phyloP scores from a whole-genome alignment of 139 green algal genomes.

The Auxenochlorella pyrenoidosa region DNA sequence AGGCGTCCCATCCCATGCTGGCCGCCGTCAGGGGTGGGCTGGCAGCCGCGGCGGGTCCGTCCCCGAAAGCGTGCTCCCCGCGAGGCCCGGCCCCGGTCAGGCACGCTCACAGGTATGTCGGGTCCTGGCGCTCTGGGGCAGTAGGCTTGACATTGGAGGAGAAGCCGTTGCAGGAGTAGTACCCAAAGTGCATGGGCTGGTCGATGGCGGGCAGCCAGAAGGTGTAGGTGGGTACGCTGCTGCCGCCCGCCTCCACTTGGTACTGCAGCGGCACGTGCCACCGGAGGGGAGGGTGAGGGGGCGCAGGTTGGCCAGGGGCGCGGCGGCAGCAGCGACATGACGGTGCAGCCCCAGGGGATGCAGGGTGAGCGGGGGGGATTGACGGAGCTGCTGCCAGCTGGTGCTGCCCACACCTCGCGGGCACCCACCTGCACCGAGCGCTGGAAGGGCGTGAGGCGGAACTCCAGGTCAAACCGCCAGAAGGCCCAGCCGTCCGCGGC shows the following conservation, averaged over 20 bases:
- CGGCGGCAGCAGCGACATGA: neutral
- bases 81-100: too few relatives aligned
- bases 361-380: too few relatives aligned
- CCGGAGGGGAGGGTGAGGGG: too few relatives aligned
- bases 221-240: conserved; percentile 20
- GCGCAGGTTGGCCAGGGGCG: too few relatives aligned
- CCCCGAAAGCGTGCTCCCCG: too few relatives aligned
- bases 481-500: conserved; percentile 30
- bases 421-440: neutral
- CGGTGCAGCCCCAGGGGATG: neutral
- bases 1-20: too few relatives aligned
- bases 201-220: conserved; percentile 52
- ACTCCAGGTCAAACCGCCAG: conserved; percentile 61
- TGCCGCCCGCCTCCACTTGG: neutral
- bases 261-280: neutral
- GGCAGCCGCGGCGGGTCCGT: too few relatives aligned
- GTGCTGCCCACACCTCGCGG: neutral
- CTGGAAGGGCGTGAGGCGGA: conserved; percentile 32
- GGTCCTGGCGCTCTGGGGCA: conserved; percentile 21
- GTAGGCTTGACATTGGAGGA: neutral
- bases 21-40: too few relatives aligned
- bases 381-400: neutral
- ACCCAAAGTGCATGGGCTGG: conserved; percentile 60
- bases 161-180: conserved; percentile 63
- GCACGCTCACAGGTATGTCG: conserved; percentile 48